Conservation (phyloP, 2,329 filamentous ascomycete species). For the Harringtonia aguacate region DNA sequence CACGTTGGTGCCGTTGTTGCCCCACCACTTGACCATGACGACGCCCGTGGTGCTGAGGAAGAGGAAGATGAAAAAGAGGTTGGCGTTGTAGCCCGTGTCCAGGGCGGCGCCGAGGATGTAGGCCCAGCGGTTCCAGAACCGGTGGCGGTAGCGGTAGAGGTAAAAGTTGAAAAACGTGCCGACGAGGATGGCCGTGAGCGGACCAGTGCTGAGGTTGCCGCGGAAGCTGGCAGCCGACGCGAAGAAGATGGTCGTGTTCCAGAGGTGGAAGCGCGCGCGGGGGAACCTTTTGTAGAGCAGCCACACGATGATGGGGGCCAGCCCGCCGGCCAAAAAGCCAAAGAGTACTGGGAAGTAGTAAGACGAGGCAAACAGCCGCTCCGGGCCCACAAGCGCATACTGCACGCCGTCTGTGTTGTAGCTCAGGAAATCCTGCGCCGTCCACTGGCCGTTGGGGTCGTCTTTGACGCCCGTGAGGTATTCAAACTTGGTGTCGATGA, state of each 20-base stretch:
- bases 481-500: conserved; percentile 9
- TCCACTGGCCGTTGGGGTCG: conserved; percentile 13
- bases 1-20: conserved; percentile 9
- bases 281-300: conserved; percentile 11
- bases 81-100: conserved; percentile 13
- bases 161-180: conserved; percentile 12
- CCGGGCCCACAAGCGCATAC: conserved; percentile 12
- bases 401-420: conserved; percentile 13
- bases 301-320: conserved; percentile 9
- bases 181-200: conserved; percentile 10
- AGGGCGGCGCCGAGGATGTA: conserved; percentile 12
- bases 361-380: conserved; percentile 10
- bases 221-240: conserved; percentile 10
- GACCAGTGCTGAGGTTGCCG: conserved; percentile 12
- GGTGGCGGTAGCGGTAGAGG: conserved; percentile 10
- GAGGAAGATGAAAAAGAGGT: conserved; percentile 12
- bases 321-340: conserved; percentile 11
- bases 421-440: conserved; percentile 10
- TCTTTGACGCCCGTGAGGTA: conserved; percentile 7
- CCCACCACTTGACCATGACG: conserved; percentile 14
- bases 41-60: conserved; percentile 11
- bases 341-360: conserved; percentile 11
- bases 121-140: conserved; percentile 12
- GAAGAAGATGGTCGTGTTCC: conserved; percentile 15
- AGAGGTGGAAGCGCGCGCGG: conserved; percentile 10